Evolutionary conservation across 2,329 filamentous ascomycete genomes (phyloP).

Genomic region (Podosphaera leucotricha): DNA sequence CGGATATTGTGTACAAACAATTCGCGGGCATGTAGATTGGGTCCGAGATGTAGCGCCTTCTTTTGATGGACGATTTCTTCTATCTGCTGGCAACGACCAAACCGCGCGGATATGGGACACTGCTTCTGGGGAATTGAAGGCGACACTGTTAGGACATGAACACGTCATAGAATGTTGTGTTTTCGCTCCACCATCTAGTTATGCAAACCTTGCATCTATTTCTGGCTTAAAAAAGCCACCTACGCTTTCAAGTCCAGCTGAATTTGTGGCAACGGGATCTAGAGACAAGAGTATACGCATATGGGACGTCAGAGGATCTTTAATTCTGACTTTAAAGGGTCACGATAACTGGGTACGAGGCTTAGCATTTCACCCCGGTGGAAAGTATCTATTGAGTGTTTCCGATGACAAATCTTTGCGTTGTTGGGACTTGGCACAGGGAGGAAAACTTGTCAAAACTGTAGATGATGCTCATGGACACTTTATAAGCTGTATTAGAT

Average conservation of each 20-base stretch:
- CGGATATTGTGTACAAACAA: conserved; percentile 78
- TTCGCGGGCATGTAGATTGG: conserved; percentile 70
- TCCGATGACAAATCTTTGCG: conserved; percentile 79
- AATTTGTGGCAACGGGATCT: conserved; percentile 74
- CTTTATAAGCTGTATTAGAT: conserved; percentile 68
- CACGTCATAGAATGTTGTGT: conserved; percentile 70
- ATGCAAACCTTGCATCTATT: conserved; percentile 50
- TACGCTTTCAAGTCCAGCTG: conserved; percentile 46
- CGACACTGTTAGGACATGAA: conserved; percentile 66
- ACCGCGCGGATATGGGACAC: conserved; percentile 72
- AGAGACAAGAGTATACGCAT: conserved; percentile 78
- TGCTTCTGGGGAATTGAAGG: conserved; percentile 46
- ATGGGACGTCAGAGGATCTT: conserved; percentile 67
- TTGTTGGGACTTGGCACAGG: conserved; percentile 83
- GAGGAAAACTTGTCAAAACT: conserved; percentile 71
- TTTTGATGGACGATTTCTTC: conserved; percentile 56
- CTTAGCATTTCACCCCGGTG: conserved; percentile 72
- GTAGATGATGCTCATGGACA: conserved; percentile 56
- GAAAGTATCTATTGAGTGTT: conserved; percentile 69
- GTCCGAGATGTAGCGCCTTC: conserved; percentile 74
- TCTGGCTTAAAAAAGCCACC: conserved; percentile 71
- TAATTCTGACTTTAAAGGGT: conserved; percentile 62
- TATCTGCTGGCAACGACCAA: conserved; percentile 66
- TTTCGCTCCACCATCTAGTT: conserved; percentile 58
- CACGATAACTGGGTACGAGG: conserved; percentile 90